Evolutionary conservation across 2,329 filamentous ascomycete genomes (phyloP).

Genomic region (Phoma sp.): DNA sequence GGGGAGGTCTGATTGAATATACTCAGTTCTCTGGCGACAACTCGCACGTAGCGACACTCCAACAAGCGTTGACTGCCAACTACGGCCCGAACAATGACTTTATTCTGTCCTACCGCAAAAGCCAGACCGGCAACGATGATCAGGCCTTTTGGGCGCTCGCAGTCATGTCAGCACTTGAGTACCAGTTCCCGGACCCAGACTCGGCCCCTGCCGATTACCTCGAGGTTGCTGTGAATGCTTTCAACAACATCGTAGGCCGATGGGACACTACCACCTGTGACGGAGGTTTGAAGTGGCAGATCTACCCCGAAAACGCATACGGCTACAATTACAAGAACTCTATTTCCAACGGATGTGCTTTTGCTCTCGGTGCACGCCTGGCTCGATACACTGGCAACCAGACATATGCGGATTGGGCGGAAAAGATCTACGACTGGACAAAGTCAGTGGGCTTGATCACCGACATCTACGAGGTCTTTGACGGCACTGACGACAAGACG

Average conservation of each 20-base stretch:
- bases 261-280: conserved; percentile 73
- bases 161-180: conserved; percentile 71
- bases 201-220: conserved; percentile 61
- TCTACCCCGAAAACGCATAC: conserved; percentile 72
- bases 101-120: conserved; percentile 51
- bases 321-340: conserved; percentile 86
- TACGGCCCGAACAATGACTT: conserved; percentile 52
- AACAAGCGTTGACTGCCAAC: conserved; percentile 52
- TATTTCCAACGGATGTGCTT: conserved; percentile 81
- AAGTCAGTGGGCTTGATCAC: conserved; percentile 58
- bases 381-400: conserved; percentile 72
- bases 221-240: conserved; percentile 72
- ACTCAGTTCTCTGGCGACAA: conserved; percentile 55
- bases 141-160: conserved; percentile 76
- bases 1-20: conserved; percentile 53
- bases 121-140: conserved; percentile 68
- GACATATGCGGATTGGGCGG: conserved; percentile 66
- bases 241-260: conserved; percentile 71
- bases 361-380: conserved; percentile 78
- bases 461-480: conserved; percentile 59
- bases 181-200: conserved; percentile 67
- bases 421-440: conserved; percentile 68
- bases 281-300: conserved; percentile 82
- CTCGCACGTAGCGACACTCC: conserved; percentile 51
- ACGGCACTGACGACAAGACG: conserved; percentile 59